Percentiles rank a stretch among this genome's conserved stretches.
These are phyloP conservation scores for Lichtheimia corymbifera DNA, from an alignment of 371 early-diverging fungal genomes.

Conservation along the genomic window DNA sequence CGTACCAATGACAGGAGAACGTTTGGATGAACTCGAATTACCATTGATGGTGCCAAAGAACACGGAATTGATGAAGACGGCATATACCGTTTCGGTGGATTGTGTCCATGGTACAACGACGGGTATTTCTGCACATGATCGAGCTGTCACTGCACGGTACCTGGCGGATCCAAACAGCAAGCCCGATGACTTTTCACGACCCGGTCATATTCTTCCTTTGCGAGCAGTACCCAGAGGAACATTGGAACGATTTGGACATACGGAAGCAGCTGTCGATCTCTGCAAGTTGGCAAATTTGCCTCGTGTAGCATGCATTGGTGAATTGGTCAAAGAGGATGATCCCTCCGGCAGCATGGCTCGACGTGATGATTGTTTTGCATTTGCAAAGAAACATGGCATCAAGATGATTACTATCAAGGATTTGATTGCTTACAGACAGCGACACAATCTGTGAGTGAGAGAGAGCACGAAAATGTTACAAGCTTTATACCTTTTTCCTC, in stretches of 20 bases:
- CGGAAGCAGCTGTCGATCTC: slow-evolving; percentile 92
- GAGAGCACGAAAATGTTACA: too few species aligned
- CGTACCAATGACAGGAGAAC: slow-evolving; percentile 74
- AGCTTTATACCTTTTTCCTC: background rate
- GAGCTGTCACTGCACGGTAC: slow-evolving; percentile 77
- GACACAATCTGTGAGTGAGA: slow-evolving; percentile 13
- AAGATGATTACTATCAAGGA: slow-evolving; percentile 90
- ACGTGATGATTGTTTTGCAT: slow-evolving; percentile 84
- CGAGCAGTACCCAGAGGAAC: slow-evolving; percentile 81
- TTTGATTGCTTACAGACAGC: slow-evolving; percentile 66
- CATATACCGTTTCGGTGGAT: slow-evolving; percentile 92
- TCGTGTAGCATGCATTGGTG: slow-evolving; percentile 90
- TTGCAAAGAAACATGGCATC: slow-evolving; percentile 82
- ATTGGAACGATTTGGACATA: slow-evolving; percentile 87
- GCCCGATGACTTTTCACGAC: slow-evolving; percentile 80
- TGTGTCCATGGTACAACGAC: slow-evolving; percentile 85
- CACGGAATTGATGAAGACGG: slow-evolving; percentile 88
- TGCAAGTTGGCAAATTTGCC: slow-evolving; percentile 79
- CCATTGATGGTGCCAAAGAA: slow-evolving; percentile 94
- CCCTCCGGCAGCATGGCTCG: slow-evolving; percentile 85
- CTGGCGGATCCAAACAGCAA: slow-evolving; percentile 73
- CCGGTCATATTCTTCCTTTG: slow-evolving; percentile 95
- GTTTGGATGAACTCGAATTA: slow-evolving; percentile 79
- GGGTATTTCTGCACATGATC: slow-evolving; percentile 93
- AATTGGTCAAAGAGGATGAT: slow-evolving; percentile 87